Evolutionary conservation across 768 basidiomycete genomes (phyloP).

Genomic region (Polyporus arcularius): DNA sequence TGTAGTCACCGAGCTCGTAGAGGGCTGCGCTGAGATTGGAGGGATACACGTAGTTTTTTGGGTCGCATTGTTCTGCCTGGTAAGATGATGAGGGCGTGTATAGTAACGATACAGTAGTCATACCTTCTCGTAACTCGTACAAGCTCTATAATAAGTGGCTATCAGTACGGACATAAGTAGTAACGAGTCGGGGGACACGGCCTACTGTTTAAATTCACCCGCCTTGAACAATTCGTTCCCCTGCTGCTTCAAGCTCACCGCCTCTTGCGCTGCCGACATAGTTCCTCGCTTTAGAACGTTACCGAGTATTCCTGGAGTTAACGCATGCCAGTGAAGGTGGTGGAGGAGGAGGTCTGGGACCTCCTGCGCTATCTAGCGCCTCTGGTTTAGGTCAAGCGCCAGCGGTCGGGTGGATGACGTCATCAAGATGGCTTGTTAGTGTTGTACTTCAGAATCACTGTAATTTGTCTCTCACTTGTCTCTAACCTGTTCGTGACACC

Average conservation of each 20-base stretch:
- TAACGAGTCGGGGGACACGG: neutral
- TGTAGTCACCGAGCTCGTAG: slow-evolving; percentile 23
- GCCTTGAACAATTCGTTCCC: slow-evolving; percentile 5
- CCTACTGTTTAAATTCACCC: neutral
- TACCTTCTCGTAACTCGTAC: neutral
- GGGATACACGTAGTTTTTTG: slow-evolving; percentile 19
- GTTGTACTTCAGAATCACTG: too few species aligned
- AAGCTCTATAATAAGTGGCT: neutral
- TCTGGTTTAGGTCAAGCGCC: too few species aligned
- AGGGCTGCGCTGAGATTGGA: slow-evolving; percentile 27
- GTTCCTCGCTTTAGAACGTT: too few species aligned
- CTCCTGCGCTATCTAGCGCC: too few species aligned
- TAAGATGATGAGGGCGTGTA: neutral
- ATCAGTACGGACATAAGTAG: neutral
- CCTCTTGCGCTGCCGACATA: neutral
- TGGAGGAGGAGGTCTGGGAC: too few species aligned
- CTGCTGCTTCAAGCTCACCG: neutral
- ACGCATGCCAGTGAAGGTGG: too few species aligned
- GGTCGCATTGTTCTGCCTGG: slow-evolving; percentile 16
- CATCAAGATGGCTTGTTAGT: too few species aligned
- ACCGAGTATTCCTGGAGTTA: too few species aligned
- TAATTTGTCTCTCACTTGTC: too few species aligned
- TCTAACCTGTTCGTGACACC: too few species aligned
- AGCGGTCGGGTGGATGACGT: too few species aligned
- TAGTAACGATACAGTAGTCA: neutral